Evolutionary conservation across 805 yeast genomes (phyloP).

Genomic region (Candida railenensis): DNA sequence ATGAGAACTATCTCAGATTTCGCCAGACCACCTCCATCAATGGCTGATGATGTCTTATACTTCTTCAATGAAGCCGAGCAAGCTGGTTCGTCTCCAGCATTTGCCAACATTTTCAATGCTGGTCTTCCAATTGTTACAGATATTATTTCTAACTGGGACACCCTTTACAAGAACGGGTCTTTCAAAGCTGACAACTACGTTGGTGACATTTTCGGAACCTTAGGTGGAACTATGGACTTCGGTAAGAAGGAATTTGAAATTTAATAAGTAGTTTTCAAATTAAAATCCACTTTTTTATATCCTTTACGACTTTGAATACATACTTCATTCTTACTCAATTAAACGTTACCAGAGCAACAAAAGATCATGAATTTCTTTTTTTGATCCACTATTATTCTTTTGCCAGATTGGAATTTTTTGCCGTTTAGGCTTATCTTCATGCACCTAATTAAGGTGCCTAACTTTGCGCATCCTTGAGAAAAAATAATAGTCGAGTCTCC

Average conservation of each 20-base stretch:
- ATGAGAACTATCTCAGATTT: slow-evolving; percentile 65
- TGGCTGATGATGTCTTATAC: slow-evolving; percentile 42
- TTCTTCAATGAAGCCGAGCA: slow-evolving; percentile 50
- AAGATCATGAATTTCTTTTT: not conserved
- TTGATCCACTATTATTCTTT: not conserved
- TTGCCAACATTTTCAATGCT: slow-evolving; percentile 52
- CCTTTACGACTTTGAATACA: too few relatives aligned
- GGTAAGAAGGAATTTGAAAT: slow-evolving; percentile 27
- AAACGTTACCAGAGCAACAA: too few relatives aligned
- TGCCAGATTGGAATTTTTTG: not conserved
- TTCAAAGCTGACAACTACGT: slow-evolving; percentile 53
- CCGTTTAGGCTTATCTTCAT: not conserved
- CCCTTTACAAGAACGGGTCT: slow-evolving; percentile 25
- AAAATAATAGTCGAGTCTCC: not conserved
- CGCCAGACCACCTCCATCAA: slow-evolving; percentile 49
- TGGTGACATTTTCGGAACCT: slow-evolving; percentile 59
- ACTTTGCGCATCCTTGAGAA: too few relatives aligned
- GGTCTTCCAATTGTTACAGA: slow-evolving; percentile 56
- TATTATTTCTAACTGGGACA: slow-evolving; percentile 48
- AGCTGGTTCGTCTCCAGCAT: slow-evolving; percentile 52
- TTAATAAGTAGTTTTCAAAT: slow-evolving; percentile 13
- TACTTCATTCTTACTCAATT: too few relatives aligned
- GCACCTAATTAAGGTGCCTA: not conserved
- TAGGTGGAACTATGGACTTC: slow-evolving; percentile 45
- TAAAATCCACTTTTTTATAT: too few relatives aligned